Evolutionary conservation across 1,139 yeast species (phyloP).

Genomic region (Meyerozyma smithsonii): DNA sequence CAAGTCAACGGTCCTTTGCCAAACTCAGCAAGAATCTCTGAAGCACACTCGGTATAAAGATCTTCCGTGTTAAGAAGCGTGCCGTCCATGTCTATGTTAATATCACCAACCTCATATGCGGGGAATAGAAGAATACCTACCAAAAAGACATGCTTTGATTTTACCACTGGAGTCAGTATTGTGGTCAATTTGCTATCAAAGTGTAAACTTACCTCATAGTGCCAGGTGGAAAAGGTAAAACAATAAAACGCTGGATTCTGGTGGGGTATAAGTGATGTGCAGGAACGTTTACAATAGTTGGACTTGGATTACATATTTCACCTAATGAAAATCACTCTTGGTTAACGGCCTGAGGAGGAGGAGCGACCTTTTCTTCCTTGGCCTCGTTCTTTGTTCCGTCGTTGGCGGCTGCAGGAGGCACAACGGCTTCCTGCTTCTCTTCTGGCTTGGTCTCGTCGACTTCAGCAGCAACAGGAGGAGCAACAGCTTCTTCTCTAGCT

Average conservation of each 20-base stretch:
- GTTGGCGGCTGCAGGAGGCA: not conserved
- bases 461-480: slow-evolving; percentile 24
- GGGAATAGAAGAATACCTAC: slow-evolving; percentile 28
- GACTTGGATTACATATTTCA: not conserved
- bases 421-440: not conserved
- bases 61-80: slow-evolving; percentile 87
- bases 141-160: slow-evolving; percentile 83
- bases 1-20: slow-evolving; percentile 81
- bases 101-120: slow-evolving; percentile 4
- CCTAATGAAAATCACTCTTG: not conserved
- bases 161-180: slow-evolving; percentile 6
- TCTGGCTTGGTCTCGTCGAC: slow-evolving; percentile 9
- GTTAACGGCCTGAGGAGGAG: not conserved
- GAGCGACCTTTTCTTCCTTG: no score
- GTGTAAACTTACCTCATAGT: not conserved
- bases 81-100: slow-evolving; percentile 81
- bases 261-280: not conserved
- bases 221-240: not conserved
- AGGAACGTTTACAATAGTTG: not conserved
- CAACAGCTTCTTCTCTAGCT: slow-evolving; percentile 6
- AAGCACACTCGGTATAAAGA: slow-evolving; percentile 73
- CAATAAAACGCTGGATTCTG: not conserved
- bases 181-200: not conserved
- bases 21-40: slow-evolving; percentile 57
- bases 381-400: no score